Conservation (phyloP, 495 filamentous ascomycete species). For the Tuber calosporum region DNA sequence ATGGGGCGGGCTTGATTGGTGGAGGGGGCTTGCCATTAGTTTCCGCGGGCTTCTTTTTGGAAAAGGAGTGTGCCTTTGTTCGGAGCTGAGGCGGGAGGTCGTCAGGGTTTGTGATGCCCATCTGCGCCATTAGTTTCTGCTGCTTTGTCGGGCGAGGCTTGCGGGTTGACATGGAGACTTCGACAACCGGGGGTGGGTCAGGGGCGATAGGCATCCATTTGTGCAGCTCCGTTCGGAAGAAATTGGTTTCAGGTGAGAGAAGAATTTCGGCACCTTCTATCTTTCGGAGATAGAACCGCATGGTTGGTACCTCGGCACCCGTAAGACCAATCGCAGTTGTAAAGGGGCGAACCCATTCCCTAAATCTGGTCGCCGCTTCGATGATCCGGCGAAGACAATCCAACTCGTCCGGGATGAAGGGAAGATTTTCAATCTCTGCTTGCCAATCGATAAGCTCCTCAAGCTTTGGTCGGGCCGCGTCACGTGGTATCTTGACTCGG, state of each 20-base stretch:
- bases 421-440: constrained; percentile 69
- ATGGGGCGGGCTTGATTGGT: constrained; percentile 40
- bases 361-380: constrained; percentile 72
- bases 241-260: constrained; percentile 87
- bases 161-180: constrained; percentile 82
- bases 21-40: constrained; percentile 36
- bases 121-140: constrained; percentile 85
- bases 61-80: constrained; percentile 61
- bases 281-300: constrained; percentile 97
- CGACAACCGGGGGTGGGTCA: constrained; percentile 70
- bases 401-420: constrained; percentile 96
- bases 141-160: constrained; percentile 97
- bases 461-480: constrained; percentile 90
- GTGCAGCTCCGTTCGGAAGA: constrained; percentile 92
- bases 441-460: constrained; percentile 87
- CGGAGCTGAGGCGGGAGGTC: constrained; percentile 75
- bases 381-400: constrained; percentile 75
- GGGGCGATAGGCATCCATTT: constrained; percentile 92
- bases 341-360: constrained; percentile 71
- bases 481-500: constrained; percentile 95
- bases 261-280: constrained; percentile 97
- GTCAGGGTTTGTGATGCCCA: constrained; percentile 78
- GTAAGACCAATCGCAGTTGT: constrained; percentile 63
- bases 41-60: constrained; percentile 47
- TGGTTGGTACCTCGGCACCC: constrained; percentile 73